Evolutionary conservation across 2,329 filamentous ascomycete genomes (phyloP), one percentile per base, ranked within the genome.

Genomic region (Pseudogymnoascus sp.): DNA sequence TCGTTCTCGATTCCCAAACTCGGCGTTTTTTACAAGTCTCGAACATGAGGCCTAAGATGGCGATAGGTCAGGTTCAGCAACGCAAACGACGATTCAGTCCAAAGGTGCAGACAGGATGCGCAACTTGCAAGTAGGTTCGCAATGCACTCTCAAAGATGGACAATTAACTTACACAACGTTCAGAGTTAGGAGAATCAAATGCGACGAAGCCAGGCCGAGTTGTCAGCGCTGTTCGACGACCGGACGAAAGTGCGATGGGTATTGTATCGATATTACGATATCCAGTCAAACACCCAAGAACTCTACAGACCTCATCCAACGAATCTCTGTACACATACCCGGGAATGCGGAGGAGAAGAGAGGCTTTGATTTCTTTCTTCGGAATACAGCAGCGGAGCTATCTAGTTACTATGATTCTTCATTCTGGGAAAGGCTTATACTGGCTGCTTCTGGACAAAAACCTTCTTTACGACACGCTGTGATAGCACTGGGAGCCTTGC

Each of bases 101-200:
- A 41, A 66, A 68, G 53, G 65, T 66, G 33, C 65, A 61, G 61
- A 65, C 65, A 50, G 66, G 66, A 61, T 68, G 65, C 43, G 61
- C 40, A 61, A 68, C 66, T 43, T 68, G 65, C 65, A 68, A 66
- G 66, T 68, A 65, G 62, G 65, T 62, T 65, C 50, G 59, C 59
- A 65, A 16, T 61, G 37, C 50, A 43, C 62, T 62, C 50, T 63
- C 61, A 22, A 35, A 59, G 60, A 60, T 61, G 41, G 61, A 63
- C 38, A 24, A 64, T 61, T 60, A 33, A 31, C 59, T 64, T 59
- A 64, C 28, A 63, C 59, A 43, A 59, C 40, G 63, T 16, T 35
- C 62, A 84, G 81, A 71, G 78, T 82, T 31, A 79, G 82, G 60
- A 80, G 82, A 64, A 78, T 84, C 63, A 84, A 84, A 69, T 85